Conservation (phyloP, 2,329 filamentous ascomycete species). For the Dryadomyces quercus-mongolicae region DNA sequence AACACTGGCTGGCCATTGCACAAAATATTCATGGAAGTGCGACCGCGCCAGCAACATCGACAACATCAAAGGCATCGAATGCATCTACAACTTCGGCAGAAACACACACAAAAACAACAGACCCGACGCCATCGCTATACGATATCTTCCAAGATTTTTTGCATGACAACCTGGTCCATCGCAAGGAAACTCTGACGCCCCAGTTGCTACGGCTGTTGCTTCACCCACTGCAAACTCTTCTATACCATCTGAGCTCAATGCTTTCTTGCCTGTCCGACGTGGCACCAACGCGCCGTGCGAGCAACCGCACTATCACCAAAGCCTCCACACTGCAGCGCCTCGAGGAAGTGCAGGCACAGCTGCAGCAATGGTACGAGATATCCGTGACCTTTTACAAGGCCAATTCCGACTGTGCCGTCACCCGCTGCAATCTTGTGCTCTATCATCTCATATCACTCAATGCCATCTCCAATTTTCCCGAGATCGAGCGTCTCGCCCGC, state of each 20-base stretch:
- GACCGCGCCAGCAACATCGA: neutral
- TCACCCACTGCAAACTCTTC: constrained; percentile 53
- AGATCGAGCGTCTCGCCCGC: constrained; percentile 54
- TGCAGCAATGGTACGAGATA: constrained; percentile 58
- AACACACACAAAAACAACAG: neutral
- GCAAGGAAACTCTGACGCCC: constrained; percentile 31
- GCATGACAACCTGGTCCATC: constrained; percentile 44
- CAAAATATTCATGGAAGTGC: constrained; percentile 41
- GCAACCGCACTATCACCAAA: constrained; percentile 38
- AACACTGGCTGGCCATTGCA: constrained; percentile 47
- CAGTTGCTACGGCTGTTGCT: constrained; percentile 54
- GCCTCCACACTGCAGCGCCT: constrained; percentile 47
- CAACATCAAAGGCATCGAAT: too few relatives aligned
- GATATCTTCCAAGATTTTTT: constrained; percentile 58
- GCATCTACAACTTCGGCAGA: neutral
- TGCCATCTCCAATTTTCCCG: constrained; percentile 53
- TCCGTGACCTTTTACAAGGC: constrained; percentile 41
- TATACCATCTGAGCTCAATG: constrained; percentile 53
- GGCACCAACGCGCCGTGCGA: constrained; percentile 25
- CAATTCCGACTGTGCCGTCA: constrained; percentile 46
- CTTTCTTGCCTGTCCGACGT: constrained; percentile 52
- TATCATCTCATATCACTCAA: constrained; percentile 63
- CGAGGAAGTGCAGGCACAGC: constrained; percentile 50
- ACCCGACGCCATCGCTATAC: constrained; percentile 41
- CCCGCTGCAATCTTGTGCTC: constrained; percentile 53